These are phyloP conservation scores for Globisporangium middletonii DNA, from an alignment of 352 stramenopile species.

Conservation along the genomic window DNA sequence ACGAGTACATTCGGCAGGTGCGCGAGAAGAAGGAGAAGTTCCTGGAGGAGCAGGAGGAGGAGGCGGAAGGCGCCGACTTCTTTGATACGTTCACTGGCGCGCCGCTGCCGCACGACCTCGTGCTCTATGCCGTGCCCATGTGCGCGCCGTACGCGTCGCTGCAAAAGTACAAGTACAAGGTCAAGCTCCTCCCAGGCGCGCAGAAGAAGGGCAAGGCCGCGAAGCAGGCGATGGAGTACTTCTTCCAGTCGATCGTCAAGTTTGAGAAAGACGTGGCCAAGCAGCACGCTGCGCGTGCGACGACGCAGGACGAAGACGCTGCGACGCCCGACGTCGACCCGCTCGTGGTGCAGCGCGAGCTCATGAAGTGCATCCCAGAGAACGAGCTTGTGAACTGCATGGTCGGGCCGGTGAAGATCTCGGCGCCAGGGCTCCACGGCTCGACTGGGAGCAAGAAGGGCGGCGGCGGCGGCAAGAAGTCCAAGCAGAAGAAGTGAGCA, in stretches of 20 bases:
- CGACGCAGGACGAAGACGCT: conserved; percentile 26
- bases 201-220: conserved; percentile 90
- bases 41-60: conserved; percentile 79
- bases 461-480: conserved; percentile 17
- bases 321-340: conserved; percentile 49
- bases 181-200: conserved; percentile 87
- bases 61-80: conserved; percentile 70
- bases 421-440: conserved; percentile 55
- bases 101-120: conserved; percentile 71
- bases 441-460: conserved; percentile 36
- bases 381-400: conserved; percentile 88
- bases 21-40: conserved; percentile 82
- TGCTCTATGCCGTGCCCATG: conserved; percentile 89
- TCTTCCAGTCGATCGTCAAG: conserved; percentile 64
- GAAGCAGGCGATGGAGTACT: conserved; percentile 85
- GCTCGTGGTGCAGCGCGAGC: conserved; percentile 72
- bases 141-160: conserved; percentile 87
- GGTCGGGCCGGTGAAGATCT: conserved; percentile 88
- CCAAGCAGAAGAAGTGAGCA: conserved; percentile 23
- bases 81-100: conserved; percentile 83
- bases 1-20: conserved; percentile 67
- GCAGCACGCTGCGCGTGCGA: neutral
- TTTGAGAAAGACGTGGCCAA: conserved; percentile 48
- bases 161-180: conserved; percentile 89
- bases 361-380: conserved; percentile 87